Conservation (phyloP, 2,329 filamentous ascomycete species). For the Trichoderma aggressivum region DNA sequence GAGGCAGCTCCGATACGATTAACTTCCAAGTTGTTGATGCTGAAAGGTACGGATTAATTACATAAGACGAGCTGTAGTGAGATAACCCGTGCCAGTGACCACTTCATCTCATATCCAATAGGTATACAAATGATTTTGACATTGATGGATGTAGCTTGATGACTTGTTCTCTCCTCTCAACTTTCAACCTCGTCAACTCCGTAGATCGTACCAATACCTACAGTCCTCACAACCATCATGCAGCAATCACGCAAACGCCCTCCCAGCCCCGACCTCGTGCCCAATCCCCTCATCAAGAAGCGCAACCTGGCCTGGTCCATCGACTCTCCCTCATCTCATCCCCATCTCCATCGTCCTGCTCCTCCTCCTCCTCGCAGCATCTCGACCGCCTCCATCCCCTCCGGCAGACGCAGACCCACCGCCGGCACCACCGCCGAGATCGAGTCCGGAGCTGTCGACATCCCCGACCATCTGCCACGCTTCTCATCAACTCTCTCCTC, state of each 20-base stretch:
- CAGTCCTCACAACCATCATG: background rate
- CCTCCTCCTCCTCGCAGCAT: background rate
- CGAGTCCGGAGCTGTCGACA: slow-evolving; percentile 37
- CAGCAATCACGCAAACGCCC: slow-evolving; percentile 28
- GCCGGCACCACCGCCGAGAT: slow-evolving; percentile 35
- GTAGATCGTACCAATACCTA: background rate
- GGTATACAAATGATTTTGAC: background rate
- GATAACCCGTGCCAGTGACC: background rate
- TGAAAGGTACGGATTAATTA: background rate
- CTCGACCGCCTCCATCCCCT: slow-evolving; percentile 13
- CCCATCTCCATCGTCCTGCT: background rate
- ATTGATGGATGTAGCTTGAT: background rate
- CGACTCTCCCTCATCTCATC: background rate
- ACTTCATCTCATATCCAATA: background rate
- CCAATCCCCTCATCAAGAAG: slow-evolving; percentile 48
- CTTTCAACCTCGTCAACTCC: background rate
- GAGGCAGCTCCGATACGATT: background rate
- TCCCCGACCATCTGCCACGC: slow-evolving; percentile 39
- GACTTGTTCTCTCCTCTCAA: background rate
- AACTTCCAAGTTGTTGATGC: background rate
- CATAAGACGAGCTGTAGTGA: background rate
- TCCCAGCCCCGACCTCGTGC: slow-evolving; percentile 36
- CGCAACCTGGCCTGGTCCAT: slow-evolving; percentile 45
- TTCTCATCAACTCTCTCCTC: slow-evolving; percentile 36
- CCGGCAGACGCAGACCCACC: slow-evolving; percentile 11